These are phyloP conservation scores for Lentinula lateritia DNA, from an alignment of 768 basidiomycete genomes.

Conservation along the genomic window DNA sequence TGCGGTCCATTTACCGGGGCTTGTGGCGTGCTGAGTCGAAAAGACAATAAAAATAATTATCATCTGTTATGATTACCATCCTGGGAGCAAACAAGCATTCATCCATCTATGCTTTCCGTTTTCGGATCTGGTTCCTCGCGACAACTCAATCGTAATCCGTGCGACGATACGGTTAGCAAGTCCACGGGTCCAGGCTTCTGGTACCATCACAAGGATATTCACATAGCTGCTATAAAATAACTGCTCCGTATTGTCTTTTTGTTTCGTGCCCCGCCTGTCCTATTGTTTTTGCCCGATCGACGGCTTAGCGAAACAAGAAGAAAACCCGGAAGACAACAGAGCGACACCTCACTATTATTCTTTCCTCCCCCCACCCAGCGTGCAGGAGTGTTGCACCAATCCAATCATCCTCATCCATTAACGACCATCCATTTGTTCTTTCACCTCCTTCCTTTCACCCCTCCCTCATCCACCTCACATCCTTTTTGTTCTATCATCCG, in stretches of 20 bases:
- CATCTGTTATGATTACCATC: conserved; percentile 20
- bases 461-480: conserved; percentile 13
- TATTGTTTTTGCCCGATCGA: conserved; percentile 53
- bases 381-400: conserved; percentile 27
- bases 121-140: conserved; percentile 20
- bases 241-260: conserved; percentile 49
- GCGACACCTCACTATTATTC: conserved; percentile 41
- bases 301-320: conserved; percentile 39
- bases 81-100: conserved; percentile 28
- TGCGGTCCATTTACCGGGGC: conserved; percentile 29
- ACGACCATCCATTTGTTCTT: conserved; percentile 15
- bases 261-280: conserved; percentile 56
- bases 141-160: not conserved
- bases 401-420: conserved; percentile 23
- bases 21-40: conserved; percentile 12
- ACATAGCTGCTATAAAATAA: conserved; percentile 45
- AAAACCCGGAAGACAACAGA: conserved; percentile 36
- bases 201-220: conserved; percentile 28
- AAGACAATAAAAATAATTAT: conserved; percentile 40
- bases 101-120: conserved; percentile 30
- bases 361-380: conserved; percentile 33
- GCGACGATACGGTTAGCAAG: not conserved
- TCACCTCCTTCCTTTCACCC: conserved; percentile 23
- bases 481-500: conserved; percentile 17
- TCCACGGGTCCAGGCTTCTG: conserved; percentile 29